Evolutionary conservation across 2,329 filamentous ascomycete genomes (phyloP), one percentile per base, ranked within the genome.

Genomic region (Fusarium cyanostomum): DNA sequence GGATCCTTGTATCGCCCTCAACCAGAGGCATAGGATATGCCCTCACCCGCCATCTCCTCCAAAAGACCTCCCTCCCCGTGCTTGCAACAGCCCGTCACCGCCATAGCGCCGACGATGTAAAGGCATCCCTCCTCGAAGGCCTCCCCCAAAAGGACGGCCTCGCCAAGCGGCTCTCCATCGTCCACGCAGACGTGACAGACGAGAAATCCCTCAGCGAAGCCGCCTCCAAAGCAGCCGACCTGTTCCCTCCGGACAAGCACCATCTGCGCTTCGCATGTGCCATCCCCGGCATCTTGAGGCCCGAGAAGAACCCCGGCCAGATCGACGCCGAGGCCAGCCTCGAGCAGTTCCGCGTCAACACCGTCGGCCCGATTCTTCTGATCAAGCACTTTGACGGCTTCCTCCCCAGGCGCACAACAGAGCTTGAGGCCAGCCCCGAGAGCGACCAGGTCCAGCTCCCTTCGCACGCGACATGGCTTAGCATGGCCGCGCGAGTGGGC

Each of bases 401-500:
- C 69, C 80, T 95, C 4, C 91, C 92, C 1, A 82, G 80, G 13
- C 88, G 85, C 65, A 74, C 80, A 5, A 80, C 81, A 0, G 61
- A 74, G 7, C 64, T 83, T 5, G 12, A 72, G 70, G n/a, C 59
- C 59, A 56, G 62, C 8, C 59, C 60, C 0, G 39, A 53, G 4
- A 24, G 33, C 2, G 72, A 71, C 34, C 34, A 52, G 6, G 30
- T 68, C 5, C 59, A 78, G 0, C 78, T 90, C 3, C 80, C 83
- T 0, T 54, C 67, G 0, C 81, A 84, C 52, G 86, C 91, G 0
- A 84, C 88, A 3, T 91, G 89, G 81, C 83, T 89, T n/a, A 86
- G 86, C 71, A 90, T 93, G 87, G 89, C 89, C 7, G 92, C 92
- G 2, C 86, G 92, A 38, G 90, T 96, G 0, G 92, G 92, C 9